A percentile compares a stretch with the other conserved stretches of the same genome.
Evolutionary conservation across 2,329 filamentous ascomycete species (phyloP).

Genomic region (Fusarium domesticum): DNA sequence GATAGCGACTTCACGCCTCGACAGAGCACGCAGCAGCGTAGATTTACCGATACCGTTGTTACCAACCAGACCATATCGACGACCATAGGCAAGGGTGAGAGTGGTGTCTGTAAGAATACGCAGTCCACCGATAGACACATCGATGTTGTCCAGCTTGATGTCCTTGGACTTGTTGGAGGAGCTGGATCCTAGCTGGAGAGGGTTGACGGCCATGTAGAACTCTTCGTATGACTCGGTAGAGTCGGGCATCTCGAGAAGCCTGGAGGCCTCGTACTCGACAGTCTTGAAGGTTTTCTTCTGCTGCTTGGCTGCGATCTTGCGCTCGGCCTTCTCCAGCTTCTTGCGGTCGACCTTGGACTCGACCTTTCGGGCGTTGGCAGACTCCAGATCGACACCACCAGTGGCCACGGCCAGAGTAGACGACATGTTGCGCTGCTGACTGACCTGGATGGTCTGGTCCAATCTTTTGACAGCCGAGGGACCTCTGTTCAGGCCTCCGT

Average conservation of each 20-base stretch:
- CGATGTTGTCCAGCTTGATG: constrained; percentile 94
- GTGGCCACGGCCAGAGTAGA: constrained; percentile 87
- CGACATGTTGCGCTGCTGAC: constrained; percentile 91
- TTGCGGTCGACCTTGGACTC: constrained; percentile 97
- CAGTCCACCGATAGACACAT: constrained; percentile 85
- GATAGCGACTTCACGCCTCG: constrained; percentile 88
- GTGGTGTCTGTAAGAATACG: constrained; percentile 90
- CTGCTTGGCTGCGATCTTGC: constrained; percentile 97
- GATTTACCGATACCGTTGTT: constrained; percentile 99
- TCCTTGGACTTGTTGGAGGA: constrained; percentile 91
- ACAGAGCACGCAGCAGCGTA: constrained; percentile 88
- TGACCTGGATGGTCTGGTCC: constrained; percentile 93
- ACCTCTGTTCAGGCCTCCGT: constrained; percentile 68
- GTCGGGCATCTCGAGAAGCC: constrained; percentile 78
- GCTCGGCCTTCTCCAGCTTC: constrained; percentile 98
- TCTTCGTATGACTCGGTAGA: constrained; percentile 93
- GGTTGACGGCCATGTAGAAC: constrained; percentile 99
- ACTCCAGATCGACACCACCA: constrained; percentile 85
- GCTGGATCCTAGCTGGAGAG: constrained; percentile 75
- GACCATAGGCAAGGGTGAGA: constrained; percentile 84
- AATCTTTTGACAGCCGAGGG: constrained; percentile 78
- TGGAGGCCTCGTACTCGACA: constrained; percentile 95
- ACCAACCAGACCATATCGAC: constrained; percentile 94
- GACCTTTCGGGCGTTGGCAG: constrained; percentile 86
- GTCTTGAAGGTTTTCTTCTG: constrained; percentile 98